phyloP scores from a whole-genome alignment of 805 yeast species.

The Candida ficus region DNA sequence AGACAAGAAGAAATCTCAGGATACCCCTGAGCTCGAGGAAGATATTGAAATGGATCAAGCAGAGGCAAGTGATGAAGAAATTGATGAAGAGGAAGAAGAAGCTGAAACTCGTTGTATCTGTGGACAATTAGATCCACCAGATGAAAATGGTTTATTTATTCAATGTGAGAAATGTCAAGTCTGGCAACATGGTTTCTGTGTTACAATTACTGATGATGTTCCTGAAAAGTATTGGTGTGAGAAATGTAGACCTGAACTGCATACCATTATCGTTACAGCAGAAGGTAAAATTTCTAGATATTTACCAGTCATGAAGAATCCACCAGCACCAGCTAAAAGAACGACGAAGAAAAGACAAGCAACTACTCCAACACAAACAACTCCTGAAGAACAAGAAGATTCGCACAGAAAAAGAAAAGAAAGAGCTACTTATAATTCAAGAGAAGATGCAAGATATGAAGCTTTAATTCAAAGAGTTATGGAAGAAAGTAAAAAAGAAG shows the following conservation, averaged over 20 bases:
- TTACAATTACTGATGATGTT: conserved; percentile 62
- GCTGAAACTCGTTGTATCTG: conserved; percentile 43
- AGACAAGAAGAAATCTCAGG: conserved; percentile 5
- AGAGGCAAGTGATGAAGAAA: conserved; percentile 13
- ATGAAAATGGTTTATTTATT: conserved; percentile 59
- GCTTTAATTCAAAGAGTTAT: conserved; percentile 36
- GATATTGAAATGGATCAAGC: conserved; percentile 8
- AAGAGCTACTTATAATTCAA: conserved; percentile 33
- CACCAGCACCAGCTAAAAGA: conserved; percentile 12
- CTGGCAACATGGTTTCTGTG: conserved; percentile 98
- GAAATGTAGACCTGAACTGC: conserved; percentile 80
- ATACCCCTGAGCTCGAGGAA: conserved; percentile 3
- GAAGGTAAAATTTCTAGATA: conserved; percentile 46
- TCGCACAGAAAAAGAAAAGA: conserved; percentile 26
- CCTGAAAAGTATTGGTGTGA: conserved; percentile 98
- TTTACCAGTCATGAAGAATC: conserved; percentile 36
- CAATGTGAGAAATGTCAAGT: conserved; percentile 89
- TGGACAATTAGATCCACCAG: conserved; percentile 39
- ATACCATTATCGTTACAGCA: conserved; percentile 45
- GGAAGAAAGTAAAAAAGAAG: conserved; percentile 35
- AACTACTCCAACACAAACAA: neutral
- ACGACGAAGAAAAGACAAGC: conserved; percentile 24
- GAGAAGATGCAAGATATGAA: conserved; percentile 41
- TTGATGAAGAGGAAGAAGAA: conserved; percentile 33
- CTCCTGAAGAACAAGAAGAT: conserved; percentile 10